A percentile compares a stretch with the other conserved stretches of the same genome.
These are phyloP conservation scores for Pulveroboletus frians DNA, from an alignment of 768 basidiomycete genomes.

Conservation along the genomic window DNA sequence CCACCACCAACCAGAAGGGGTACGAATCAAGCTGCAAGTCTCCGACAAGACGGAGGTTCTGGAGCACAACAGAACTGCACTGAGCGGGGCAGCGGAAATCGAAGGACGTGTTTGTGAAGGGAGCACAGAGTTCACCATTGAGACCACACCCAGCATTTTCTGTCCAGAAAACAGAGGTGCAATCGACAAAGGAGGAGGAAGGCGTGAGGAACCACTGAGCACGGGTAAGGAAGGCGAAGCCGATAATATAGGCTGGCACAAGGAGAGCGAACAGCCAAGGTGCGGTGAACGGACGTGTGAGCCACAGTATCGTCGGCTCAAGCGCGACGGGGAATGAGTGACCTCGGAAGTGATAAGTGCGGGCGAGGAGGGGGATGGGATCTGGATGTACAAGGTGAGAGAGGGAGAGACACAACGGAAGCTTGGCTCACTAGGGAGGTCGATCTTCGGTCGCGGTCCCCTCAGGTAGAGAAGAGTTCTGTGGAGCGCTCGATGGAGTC, in stretches of 20 bases:
- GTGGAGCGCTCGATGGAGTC: constrained; percentile 9
- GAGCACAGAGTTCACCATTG: constrained; percentile 58
- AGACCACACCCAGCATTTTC: constrained; percentile 70
- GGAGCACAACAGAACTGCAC: constrained; percentile 56
- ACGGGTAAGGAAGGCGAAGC: constrained; percentile 66
- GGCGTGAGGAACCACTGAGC: constrained; percentile 71
- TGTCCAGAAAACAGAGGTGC: constrained; percentile 68
- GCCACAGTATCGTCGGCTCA: constrained; percentile 48
- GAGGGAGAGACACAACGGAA: neutral
- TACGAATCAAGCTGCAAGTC: constrained; percentile 52
- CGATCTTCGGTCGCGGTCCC: constrained; percentile 57
- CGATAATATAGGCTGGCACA: constrained; percentile 59
- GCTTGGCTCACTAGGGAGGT: constrained; percentile 38
- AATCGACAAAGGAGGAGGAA: constrained; percentile 55
- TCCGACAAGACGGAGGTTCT: constrained; percentile 74
- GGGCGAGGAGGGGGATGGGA: constrained; percentile 50
- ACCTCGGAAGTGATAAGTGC: constrained; percentile 38
- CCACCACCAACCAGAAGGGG: constrained; percentile 87
- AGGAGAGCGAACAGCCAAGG: constrained; percentile 54
- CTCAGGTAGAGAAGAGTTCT: constrained; percentile 37
- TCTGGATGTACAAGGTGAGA: constrained; percentile 32
- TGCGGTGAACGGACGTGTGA: constrained; percentile 48
- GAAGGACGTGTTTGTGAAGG: constrained; percentile 56
- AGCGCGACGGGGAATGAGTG: constrained; percentile 40
- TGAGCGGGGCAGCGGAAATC: constrained; percentile 81